A percentile compares a stretch with the other conserved stretches of the same genome.
Evolutionary conservation across 345 rosid genomes (phyloP).

Genomic region (Moringa oleifera): DNA sequence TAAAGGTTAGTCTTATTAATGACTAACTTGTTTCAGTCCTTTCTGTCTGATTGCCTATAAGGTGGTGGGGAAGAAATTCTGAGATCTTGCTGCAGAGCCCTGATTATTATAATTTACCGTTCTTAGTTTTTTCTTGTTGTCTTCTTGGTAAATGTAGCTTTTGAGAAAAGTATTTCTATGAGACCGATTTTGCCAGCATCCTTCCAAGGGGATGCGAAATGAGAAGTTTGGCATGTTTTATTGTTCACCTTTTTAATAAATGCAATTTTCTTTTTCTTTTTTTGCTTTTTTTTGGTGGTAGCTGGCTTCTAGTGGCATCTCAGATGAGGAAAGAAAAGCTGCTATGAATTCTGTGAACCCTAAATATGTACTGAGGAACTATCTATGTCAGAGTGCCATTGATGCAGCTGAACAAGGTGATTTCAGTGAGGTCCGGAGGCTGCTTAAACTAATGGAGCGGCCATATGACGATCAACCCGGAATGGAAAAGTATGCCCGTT

Average conservation of each 20-base stretch:
- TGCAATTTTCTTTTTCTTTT: too few species aligned
- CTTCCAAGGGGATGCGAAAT: not conserved
- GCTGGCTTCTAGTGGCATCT: conserved; percentile 57
- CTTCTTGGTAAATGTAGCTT: too few species aligned
- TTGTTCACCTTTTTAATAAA: not conserved
- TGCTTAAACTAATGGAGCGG: conserved; percentile 69
- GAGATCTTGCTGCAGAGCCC: too few species aligned
- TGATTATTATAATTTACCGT: too few species aligned
- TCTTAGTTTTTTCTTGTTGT: too few species aligned
- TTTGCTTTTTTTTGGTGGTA: conserved; percentile 28
- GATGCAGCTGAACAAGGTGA: conserved; percentile 92
- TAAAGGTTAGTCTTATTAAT: too few species aligned
- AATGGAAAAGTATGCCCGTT: conserved; percentile 90
- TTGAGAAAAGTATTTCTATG: too few species aligned
- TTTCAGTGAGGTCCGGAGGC: conserved; percentile 64
- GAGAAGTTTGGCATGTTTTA: not conserved
- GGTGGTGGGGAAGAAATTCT: too few species aligned
- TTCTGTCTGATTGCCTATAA: too few species aligned
- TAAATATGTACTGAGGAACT: conserved; percentile 79
- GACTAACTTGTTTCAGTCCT: too few species aligned
- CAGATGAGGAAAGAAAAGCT: conserved; percentile 80
- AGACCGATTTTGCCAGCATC: not conserved
- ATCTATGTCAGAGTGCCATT: conserved; percentile 88
- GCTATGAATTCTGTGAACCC: conserved; percentile 87
- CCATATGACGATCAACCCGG: conserved; percentile 91